These are phyloP conservation scores for Hyaloscypha hepaticicola DNA, from an alignment of 495 filamentous ascomycete species.

Conservation along the genomic window DNA sequence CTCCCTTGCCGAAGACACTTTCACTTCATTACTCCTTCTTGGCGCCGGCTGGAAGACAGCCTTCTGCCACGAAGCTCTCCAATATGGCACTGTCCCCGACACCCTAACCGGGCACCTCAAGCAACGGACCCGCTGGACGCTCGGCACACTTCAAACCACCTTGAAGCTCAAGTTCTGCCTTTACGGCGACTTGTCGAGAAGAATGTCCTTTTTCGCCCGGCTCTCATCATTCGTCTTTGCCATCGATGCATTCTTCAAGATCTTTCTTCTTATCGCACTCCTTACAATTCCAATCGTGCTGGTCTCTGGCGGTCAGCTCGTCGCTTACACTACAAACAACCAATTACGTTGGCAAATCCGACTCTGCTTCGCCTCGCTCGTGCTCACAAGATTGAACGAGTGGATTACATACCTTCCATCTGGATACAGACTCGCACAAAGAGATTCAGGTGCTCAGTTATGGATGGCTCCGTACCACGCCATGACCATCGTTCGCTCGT, in stretches of 20 bases:
- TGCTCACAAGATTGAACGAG: constrained; percentile 44
- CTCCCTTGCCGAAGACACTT: constrained; percentile 52
- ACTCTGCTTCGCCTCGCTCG: constrained; percentile 42
- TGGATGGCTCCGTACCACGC: constrained; percentile 30
- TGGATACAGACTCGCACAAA: constrained; percentile 45
- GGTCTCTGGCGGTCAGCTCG: constrained; percentile 43
- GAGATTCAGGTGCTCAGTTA: constrained; percentile 23
- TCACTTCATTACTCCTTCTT: constrained; percentile 46
- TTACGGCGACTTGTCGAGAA: constrained; percentile 22
- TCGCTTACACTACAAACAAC: constrained; percentile 41
- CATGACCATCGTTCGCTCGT: constrained; percentile 24
- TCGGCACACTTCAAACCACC: constrained; percentile 30
- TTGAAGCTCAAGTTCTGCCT: constrained; percentile 29
- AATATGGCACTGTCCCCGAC: constrained; percentile 53
- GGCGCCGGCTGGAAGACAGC: constrained; percentile 52
- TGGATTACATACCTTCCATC: constrained; percentile 44
- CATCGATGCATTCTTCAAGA: constrained; percentile 42
- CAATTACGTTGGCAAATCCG: constrained; percentile 51
- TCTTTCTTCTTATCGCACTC: constrained; percentile 43
- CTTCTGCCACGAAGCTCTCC: constrained; percentile 50
- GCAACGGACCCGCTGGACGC: constrained; percentile 48
- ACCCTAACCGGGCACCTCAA: constrained; percentile 48
- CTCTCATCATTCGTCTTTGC: constrained; percentile 35
- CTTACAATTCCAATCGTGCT: constrained; percentile 49
- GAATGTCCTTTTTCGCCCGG: constrained; percentile 26